phyloP scores from a whole-genome alignment of 2,329 filamentous ascomycete genomes.

The Leptographium lundbergii region DNA sequence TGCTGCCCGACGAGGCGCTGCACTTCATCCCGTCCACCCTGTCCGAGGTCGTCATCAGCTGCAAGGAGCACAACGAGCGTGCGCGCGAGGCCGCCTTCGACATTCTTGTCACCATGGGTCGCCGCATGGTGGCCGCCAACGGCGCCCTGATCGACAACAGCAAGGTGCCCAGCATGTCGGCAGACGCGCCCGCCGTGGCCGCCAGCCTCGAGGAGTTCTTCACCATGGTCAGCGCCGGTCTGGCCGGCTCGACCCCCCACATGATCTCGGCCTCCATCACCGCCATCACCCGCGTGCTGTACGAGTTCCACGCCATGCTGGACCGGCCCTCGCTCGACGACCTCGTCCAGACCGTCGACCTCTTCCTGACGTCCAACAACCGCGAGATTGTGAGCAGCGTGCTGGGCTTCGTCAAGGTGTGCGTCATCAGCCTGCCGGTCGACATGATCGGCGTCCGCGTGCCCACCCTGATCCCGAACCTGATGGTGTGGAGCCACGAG shows the following conservation, averaged over 20 bases:
- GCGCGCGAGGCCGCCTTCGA: slow-evolving; percentile 84
- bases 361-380: slow-evolving; percentile 93
- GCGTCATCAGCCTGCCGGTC: slow-evolving; percentile 71
- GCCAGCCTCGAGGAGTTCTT: slow-evolving; percentile 91
- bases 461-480: slow-evolving; percentile 66
- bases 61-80: slow-evolving; percentile 96
- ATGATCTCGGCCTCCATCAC: slow-evolving; percentile 98
- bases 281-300: slow-evolving; percentile 82
- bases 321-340: slow-evolving; percentile 61
- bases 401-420: slow-evolving; percentile 93
- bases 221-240: slow-evolving; percentile 93
- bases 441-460: slow-evolving; percentile 70
- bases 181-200: slow-evolving; percentile 60
- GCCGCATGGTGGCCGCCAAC: slow-evolving; percentile 55
- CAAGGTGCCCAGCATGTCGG: slow-evolving; percentile 77
- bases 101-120: slow-evolving; percentile 75
- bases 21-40: slow-evolving; percentile 89
- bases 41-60: slow-evolving; percentile 88
- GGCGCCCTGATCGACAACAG: slow-evolving; percentile 70
- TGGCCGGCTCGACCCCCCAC: slow-evolving; percentile 84
- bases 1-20: slow-evolving; percentile 63
- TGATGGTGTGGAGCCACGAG: slow-evolving; percentile 94
- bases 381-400: slow-evolving; percentile 92
- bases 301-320: slow-evolving; percentile 69
- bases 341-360: slow-evolving; percentile 85